Evolutionary conservation across 139 green algal genomes (phyloP).

Genomic region (Chlamydomonas incerta): DNA sequence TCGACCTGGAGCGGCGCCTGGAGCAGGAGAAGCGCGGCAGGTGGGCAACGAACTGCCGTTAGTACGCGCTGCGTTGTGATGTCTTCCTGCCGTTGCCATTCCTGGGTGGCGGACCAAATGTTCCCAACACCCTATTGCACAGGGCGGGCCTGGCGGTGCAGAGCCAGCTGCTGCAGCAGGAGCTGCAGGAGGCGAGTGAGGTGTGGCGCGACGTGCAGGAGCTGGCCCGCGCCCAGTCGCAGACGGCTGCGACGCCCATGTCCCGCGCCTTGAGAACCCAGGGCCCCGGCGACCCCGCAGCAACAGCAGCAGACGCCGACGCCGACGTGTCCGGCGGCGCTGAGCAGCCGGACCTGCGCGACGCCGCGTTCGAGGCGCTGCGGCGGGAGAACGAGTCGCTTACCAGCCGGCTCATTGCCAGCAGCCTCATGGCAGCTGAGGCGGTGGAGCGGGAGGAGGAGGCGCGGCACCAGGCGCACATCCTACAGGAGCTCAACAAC

Average conservation of each 20-base stretch:
- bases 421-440: constrained; percentile 16
- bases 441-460: constrained; percentile 28
- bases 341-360: background rate
- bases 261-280: background rate
- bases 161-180: constrained; percentile 33
- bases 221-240: background rate
- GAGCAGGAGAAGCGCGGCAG: background rate
- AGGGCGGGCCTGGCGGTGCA: constrained; percentile 4
- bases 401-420: constrained; percentile 3
- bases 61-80: too few relatives aligned
- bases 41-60: background rate
- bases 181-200: constrained; percentile 29
- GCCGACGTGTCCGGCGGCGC: too few relatives aligned
- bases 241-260: background rate
- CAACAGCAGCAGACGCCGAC: too few relatives aligned
- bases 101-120: too few relatives aligned
- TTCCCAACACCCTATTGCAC: too few relatives aligned
- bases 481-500: constrained; percentile 22
- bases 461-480: background rate
- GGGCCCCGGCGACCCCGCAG: background rate
- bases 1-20: background rate
- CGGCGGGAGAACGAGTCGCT: constrained; percentile 19
- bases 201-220: background rate
- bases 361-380: background rate
- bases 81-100: background rate